Evolutionary conservation across 257 asterid species (phyloP).

Genomic region (Solanum acaule): DNA sequence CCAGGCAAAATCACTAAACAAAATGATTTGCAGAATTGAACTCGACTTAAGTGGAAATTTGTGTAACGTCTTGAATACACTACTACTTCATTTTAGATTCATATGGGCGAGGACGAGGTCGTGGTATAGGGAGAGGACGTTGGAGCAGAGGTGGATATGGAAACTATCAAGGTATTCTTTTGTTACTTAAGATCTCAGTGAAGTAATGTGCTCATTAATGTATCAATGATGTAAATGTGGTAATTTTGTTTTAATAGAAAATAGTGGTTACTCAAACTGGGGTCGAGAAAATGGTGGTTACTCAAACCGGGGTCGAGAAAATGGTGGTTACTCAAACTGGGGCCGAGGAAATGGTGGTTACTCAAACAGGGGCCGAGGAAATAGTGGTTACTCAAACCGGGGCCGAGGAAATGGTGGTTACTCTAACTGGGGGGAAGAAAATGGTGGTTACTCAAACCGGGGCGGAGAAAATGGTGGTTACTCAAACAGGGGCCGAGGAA

Average conservation of each 20-base stretch:
- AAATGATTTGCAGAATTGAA: neutral
- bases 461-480: slow-evolving; percentile 30
- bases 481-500: slow-evolving; percentile 36
- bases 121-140: slow-evolving; percentile 88
- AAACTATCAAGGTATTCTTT: slow-evolving; percentile 16
- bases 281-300: slow-evolving; percentile 43
- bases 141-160: slow-evolving; percentile 86
- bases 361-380: slow-evolving; percentile 17
- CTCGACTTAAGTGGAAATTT: neutral
- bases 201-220: neutral
- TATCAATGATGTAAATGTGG: neutral
- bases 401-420: slow-evolving; percentile 30
- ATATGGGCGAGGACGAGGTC: slow-evolving; percentile 78
- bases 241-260: slow-evolving; percentile 16
- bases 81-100: slow-evolving; percentile 32
- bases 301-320: slow-evolving; percentile 26
- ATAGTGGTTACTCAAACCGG: slow-evolving; percentile 14
- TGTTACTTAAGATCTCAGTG: neutral
- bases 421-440: slow-evolving; percentile 17
- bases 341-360: slow-evolving; percentile 15
- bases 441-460: neutral
- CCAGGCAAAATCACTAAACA: neutral
- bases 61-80: neutral
- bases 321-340: slow-evolving; percentile 34
- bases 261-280: slow-evolving; percentile 34